Evolutionary conservation across 2,329 filamentous ascomycete species (phyloP).

Genomic region (Botrytis pseudocinerea): DNA sequence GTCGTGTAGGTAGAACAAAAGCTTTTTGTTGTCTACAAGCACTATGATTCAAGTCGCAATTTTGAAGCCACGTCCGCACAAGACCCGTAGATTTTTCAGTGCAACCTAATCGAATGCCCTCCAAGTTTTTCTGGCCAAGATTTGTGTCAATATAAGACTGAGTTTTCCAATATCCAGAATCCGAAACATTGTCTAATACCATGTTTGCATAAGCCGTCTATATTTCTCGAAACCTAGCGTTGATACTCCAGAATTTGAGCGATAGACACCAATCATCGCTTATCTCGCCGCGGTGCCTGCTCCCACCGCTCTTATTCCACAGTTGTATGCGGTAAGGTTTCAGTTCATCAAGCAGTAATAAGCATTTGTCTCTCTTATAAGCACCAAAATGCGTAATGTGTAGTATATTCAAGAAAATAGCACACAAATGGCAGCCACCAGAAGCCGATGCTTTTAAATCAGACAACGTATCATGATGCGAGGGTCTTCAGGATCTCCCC

Average conservation of each 20-base stretch:
- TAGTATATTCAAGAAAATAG: neutral
- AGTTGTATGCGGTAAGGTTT: too few relatives aligned
- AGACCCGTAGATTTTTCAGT: neutral
- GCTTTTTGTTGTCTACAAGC: neutral
- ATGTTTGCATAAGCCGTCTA: rapidly evolving
- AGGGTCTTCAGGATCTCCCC: rapidly evolving
- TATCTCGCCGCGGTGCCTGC: too few relatives aligned
- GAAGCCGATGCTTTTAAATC: neutral
- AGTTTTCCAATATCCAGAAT: neutral
- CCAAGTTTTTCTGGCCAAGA: rapidly evolving
- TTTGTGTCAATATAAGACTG: rapidly evolving
- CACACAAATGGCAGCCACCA: neutral
- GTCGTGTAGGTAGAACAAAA: neutral
- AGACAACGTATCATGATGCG: neutral
- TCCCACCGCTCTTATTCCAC: too few relatives aligned
- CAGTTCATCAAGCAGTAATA: neutral
- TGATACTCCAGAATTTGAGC: neutral
- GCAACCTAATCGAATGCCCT: rapidly evolving
- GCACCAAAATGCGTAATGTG: neutral
- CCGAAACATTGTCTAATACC: rapidly evolving
- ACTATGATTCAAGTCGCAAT: neutral
- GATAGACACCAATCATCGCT: too few relatives aligned
- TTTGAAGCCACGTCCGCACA: neutral
- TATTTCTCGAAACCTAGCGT: rapidly evolving
- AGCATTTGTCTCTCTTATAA: rapidly evolving